Evolutionary conservation across 2,329 filamentous ascomycete genomes (phyloP).

Genomic region (Colletotrichum navitas): DNA sequence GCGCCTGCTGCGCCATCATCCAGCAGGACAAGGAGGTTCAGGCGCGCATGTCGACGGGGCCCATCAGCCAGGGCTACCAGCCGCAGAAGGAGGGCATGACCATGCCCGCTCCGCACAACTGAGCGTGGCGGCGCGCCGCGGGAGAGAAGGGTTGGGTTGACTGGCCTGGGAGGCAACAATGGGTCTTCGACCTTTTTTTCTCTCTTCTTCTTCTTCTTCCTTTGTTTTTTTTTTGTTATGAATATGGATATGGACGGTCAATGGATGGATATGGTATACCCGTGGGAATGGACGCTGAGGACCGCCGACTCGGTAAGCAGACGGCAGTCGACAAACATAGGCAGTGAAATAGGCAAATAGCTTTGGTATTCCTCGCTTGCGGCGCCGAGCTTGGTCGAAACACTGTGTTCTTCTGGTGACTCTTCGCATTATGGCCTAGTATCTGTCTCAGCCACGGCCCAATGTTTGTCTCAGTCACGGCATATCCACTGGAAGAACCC

Average conservation of each 20-base stretch:
- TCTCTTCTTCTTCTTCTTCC: not conserved
- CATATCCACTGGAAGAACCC: not conserved
- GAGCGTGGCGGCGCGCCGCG: not conserved
- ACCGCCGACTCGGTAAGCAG: not conserved
- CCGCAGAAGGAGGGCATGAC: constrained; percentile 54
- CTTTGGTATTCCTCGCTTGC: not conserved
- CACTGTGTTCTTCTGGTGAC: no score
- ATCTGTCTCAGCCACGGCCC: no score
- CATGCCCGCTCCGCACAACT: constrained; percentile 47
- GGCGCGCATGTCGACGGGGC: constrained; percentile 45
- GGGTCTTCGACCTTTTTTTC: not conserved
- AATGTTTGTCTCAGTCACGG: no score
- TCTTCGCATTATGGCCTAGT: no score
- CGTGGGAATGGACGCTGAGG: not conserved
- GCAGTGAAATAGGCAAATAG: not conserved
- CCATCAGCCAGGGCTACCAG: constrained; percentile 52
- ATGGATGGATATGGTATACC: constrained; percentile 30
- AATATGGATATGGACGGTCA: not conserved
- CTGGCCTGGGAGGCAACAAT: not conserved
- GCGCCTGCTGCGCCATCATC: constrained; percentile 67
- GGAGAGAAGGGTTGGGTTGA: no score
- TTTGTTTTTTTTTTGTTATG: not conserved
- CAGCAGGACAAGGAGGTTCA: constrained; percentile 70
- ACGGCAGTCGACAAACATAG: not conserved
- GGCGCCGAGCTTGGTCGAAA: not conserved